Conservation (phyloP, 257 asterid species). For the Gynochthodes officinalis region DNA sequence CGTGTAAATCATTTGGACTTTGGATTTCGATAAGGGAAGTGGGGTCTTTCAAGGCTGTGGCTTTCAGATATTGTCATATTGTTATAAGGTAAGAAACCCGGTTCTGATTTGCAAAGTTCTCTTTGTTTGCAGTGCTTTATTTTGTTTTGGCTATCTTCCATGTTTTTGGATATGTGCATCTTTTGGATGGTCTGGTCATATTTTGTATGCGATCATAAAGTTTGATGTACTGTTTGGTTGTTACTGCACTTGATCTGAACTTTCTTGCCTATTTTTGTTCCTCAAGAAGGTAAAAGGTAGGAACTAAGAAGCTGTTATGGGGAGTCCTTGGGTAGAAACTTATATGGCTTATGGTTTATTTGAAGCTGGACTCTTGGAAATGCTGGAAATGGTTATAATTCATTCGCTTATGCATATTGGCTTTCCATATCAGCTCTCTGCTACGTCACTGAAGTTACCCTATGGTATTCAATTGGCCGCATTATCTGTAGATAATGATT, state of each 20-base stretch:
- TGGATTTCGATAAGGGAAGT: background rate
- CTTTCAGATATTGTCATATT: background rate
- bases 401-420: no score
- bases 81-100: constrained; percentile 81
- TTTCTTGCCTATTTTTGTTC: background rate
- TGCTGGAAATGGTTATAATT: no score
- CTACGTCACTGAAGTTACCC: no score
- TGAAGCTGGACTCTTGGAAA: background rate
- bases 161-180: background rate
- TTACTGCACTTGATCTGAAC: background rate
- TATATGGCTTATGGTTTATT: background rate
- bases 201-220: background rate
- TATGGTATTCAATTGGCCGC: no score
- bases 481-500: no score
- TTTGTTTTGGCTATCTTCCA: background rate
- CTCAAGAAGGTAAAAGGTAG: background rate
- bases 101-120: constrained; percentile 22
- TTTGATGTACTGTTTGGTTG: background rate
- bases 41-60: constrained; percentile 8
- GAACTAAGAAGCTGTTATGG: background rate
- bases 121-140: background rate
- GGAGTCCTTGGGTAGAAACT: background rate
- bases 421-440: no score
- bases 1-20: background rate
- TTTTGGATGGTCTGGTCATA: background rate